Conservation (phyloP, 257 asterid species). For the Mentha longifolia region DNA sequence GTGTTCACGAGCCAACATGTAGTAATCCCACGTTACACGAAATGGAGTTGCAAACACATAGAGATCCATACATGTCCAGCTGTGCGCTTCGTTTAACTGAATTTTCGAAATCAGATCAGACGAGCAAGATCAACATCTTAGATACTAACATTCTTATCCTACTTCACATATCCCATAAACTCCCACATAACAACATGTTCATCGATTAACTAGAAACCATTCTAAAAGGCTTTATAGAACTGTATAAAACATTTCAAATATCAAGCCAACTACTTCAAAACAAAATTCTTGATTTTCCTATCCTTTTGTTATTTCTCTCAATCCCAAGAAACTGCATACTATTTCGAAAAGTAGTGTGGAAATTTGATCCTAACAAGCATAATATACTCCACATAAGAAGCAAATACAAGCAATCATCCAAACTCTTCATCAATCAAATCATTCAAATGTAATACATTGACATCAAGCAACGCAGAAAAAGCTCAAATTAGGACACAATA, state of each 20-base stretch:
- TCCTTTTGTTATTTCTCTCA: too few species aligned
- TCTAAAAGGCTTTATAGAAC: neutral
- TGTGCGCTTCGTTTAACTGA: slow-evolving; percentile 76
- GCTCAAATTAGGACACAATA: slow-evolving; percentile 9
- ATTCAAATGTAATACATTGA: neutral
- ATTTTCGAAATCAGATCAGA: slow-evolving; percentile 4
- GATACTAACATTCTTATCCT: too few species aligned
- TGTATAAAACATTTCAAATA: slow-evolving; percentile 7
- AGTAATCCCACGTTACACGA: slow-evolving; percentile 89
- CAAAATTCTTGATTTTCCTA: neutral
- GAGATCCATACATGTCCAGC: slow-evolving; percentile 93
- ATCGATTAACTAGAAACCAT: slow-evolving; percentile 9
- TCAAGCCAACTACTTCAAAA: slow-evolving; percentile 12
- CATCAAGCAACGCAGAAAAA: slow-evolving; percentile 11
- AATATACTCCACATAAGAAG: slow-evolving; percentile 17
- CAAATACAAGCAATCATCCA: slow-evolving; percentile 17
- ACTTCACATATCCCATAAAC: too few species aligned
- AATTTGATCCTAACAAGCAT: too few species aligned
- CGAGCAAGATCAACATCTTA: neutral
- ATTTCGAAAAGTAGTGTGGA: too few species aligned
- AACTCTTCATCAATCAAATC: slow-evolving; percentile 9
- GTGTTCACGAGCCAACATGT: slow-evolving; percentile 73
- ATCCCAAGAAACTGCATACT: too few species aligned
- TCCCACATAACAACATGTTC: neutral
- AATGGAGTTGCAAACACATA: slow-evolving; percentile 87